Evolutionary conservation across 164 flowering plant species (phyloP), one percentile per base, ranked within the genome.

Genomic region (Malania oleifera): DNA sequence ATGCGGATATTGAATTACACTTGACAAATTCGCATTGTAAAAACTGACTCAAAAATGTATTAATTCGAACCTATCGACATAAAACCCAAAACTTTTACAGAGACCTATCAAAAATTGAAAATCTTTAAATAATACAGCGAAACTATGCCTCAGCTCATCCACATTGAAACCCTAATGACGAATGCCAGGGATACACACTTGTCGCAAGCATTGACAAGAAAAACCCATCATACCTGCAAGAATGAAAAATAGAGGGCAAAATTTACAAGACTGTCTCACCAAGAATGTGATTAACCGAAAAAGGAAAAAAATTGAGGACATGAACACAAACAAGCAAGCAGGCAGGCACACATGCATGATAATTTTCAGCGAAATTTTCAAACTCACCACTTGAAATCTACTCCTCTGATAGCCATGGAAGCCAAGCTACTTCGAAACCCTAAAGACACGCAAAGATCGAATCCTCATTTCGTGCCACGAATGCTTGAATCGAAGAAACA

Each of bases 151-250:
- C 12, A 44, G 22, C 48, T 7, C 38, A 57, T 19, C 27, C 39
- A 57, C 28, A 20, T 20, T 14, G 22, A 59, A 47, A 0, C 43
- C 14, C 15, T 25, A 47, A 18, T 11, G 19, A 58, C 2, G 27
- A n/a, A 11, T 5, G 1, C 27, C 8, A 26, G 81, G 96, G 96
- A 89, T 90, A 90, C 99, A 84, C 90, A 65, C 97, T 89, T 1
- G 88, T 91, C 2, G 96, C 96, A 9, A 93, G 87, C 99, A 91
- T 93, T 14, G 95, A 83, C 82, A 95, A 67, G 85, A 95, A 95
- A 63, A 95, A 91, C 12, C 96, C 99, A 82, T 95, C 99, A 52
- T 86, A 91, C 96, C 99, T 95, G 86, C 74, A 71, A 76, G 44
- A 74, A 47, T 24, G 24, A 57, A 26, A 45, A 52, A 23, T 15